phyloP scores from a whole-genome alignment of 1,284 basidiomycete genomes.

The Neotropicomus parvogracilis region DNA sequence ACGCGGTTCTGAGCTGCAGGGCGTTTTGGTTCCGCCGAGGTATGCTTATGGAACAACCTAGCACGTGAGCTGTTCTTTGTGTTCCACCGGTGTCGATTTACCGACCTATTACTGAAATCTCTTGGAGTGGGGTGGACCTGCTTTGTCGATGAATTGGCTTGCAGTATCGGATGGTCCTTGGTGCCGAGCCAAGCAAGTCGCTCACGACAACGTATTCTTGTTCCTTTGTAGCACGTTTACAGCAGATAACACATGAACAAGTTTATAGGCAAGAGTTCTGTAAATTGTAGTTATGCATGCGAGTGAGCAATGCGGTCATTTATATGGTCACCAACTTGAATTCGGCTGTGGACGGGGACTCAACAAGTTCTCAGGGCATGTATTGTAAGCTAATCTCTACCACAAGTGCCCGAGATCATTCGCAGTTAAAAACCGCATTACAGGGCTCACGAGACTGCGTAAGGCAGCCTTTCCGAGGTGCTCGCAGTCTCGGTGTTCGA shows the following conservation, averaged over 20 bases:
- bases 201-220: no score
- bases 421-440: not conserved
- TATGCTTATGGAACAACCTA: constrained; percentile 44
- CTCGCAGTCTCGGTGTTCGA: constrained; percentile 2
- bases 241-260: no score
- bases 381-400: no score
- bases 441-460: not conserved
- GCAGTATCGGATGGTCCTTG: constrained; percentile 39
- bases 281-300: no score
- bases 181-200: constrained; percentile 32
- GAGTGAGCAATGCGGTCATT: no score
- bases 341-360: no score
- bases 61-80: constrained; percentile 47
- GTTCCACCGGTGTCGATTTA: constrained; percentile 48
- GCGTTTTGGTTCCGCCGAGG: no score
- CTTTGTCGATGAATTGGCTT: constrained; percentile 40
- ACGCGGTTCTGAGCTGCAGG: constrained; percentile 79
- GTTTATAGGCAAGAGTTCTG: no score
- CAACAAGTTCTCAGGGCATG: no score
- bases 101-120: constrained; percentile 43
- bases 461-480: constrained; percentile 4
- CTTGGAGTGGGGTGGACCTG: constrained; percentile 50
- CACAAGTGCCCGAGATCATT: not conserved
- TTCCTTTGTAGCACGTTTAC: no score
- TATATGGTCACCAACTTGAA: no score